Base-by-base conservation (phyloP, 768 basidiomycete species). In the Roridomyces roridus region DNA sequence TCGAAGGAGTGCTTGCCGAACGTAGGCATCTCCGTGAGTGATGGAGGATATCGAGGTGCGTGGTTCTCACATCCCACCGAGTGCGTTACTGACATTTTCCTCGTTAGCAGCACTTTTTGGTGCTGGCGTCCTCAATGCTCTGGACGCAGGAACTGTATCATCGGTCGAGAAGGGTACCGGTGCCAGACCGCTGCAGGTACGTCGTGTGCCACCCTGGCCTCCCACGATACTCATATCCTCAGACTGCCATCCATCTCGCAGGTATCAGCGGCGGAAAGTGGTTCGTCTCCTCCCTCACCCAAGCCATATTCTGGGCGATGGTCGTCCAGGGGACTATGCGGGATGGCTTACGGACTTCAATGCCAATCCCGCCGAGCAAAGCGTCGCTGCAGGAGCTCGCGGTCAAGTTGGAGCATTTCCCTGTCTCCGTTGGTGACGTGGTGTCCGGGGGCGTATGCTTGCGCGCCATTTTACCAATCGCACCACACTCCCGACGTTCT, bases 41-140 rank as follows among this genome's bases (percentile, higher is more conserved):
- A 86, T 18, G 86, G 86, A 10, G 80, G 84, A 0, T 79, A 82
- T 55, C 70, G 85, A n/a, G 86, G 85, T 0, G 50, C 39, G 59
- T 51, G 31, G 4, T 1, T 23, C 18, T 2, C 12, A 31, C 24
- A 21, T 18, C 7, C 7, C 17, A 17, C 4, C 24, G 1, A 12
- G 17, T 5, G n/a, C 29, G 15, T 44, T 23, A 7, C 39, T 51
- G 17, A 46, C 6, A 3, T 15, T 2, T 2, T 26, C 23, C 24
- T 20, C 40, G 15, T 26, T 24, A 62, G 60, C 60, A 29, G 81
- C 83, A 4, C 71, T 83, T 5, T 82, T 79, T 52, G 79, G 79
- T 31, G 84, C 80, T 4, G 85, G 82, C 0, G 72, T 83, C n/a
- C 59, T 80, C 44, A 73, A 73, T 17, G 75, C 78, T 2, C 57